Evolutionary conservation across 345 rosid genomes (phyloP).

Genomic region (Chamaenerion angustifolium): DNA sequence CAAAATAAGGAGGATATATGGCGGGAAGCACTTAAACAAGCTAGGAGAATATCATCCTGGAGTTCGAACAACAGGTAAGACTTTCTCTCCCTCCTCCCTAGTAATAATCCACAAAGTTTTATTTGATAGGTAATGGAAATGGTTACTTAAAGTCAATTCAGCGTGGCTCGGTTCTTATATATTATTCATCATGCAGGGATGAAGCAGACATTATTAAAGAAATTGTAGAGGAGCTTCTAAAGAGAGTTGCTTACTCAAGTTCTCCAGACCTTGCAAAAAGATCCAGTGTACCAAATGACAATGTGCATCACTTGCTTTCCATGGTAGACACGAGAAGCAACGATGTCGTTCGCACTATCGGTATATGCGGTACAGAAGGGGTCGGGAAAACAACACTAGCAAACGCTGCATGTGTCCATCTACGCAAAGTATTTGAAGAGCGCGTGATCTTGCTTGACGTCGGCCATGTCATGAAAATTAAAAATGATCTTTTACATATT

Average conservation of each 20-base stretch:
- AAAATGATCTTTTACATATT: background rate
- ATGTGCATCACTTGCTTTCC: background rate
- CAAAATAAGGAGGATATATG: too few species aligned
- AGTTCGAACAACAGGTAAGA: too few species aligned
- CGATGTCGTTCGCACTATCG: background rate
- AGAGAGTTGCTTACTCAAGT: too few species aligned
- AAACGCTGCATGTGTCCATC: background rate
- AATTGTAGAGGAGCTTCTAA: too few species aligned
- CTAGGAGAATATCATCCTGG: too few species aligned
- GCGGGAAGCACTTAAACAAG: too few species aligned
- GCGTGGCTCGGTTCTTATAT: too few species aligned
- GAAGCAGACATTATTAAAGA: background rate
- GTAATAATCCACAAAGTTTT: too few species aligned
- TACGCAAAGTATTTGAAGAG: background rate
- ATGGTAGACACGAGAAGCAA: background rate
- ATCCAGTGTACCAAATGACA: too few species aligned
- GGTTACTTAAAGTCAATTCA: background rate
- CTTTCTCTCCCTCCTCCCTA: too few species aligned
- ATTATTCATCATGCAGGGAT: conserved; percentile 4
- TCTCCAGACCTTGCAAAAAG: too few species aligned
- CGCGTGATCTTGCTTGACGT: conserved; percentile 1
- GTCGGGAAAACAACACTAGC: too few species aligned
- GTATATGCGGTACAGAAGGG: conserved; percentile 2
- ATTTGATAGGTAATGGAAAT: background rate
- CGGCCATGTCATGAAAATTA: background rate